phyloP scores from a whole-genome alignment of 768 basidiomycete genomes.

The Hygrocybe punicea region DNA sequence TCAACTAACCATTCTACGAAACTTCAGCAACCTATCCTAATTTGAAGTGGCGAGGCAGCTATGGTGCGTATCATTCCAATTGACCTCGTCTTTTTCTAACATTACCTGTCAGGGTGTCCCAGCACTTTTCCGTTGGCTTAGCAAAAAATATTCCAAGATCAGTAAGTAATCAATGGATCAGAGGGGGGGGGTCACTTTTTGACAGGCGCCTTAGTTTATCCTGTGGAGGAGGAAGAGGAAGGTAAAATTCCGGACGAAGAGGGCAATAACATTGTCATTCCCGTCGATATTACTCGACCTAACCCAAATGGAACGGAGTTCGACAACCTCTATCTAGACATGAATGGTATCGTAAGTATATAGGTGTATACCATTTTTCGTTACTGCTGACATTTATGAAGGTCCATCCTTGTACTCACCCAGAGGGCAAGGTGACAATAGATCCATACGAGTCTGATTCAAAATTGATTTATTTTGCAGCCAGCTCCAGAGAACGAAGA shows the following conservation, averaged over 20 bases:
- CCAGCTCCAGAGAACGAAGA: slow-evolving; percentile 97
- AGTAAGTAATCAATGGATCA: slow-evolving; percentile 45
- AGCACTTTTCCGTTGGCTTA: slow-evolving; percentile 96
- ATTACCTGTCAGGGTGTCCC: slow-evolving; percentile 78
- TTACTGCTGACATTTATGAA: slow-evolving; percentile 25
- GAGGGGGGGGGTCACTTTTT: background rate
- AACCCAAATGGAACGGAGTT: slow-evolving; percentile 98
- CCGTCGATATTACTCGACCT: slow-evolving; percentile 70
- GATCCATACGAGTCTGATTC: background rate
- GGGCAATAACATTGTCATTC: slow-evolving; percentile 65
- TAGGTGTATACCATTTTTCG: background rate
- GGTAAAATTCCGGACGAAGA: slow-evolving; percentile 61
- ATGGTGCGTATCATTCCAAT: slow-evolving; percentile 9
- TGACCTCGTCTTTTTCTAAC: background rate
- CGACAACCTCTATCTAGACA: slow-evolving; percentile 95
- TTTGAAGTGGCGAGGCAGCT: too few species aligned
- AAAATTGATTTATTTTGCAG: slow-evolving; percentile 35
- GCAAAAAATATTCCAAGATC: slow-evolving; percentile 98
- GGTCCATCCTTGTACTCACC: slow-evolving; percentile 99
- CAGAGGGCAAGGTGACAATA: slow-evolving; percentile 77
- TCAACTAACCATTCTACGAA: background rate
- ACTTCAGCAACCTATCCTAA: background rate
- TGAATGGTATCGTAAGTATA: slow-evolving; percentile 91
- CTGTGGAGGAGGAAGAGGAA: slow-evolving; percentile 85
- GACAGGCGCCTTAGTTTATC: slow-evolving; percentile 46